Percentiles rank a stretch among this genome's conserved stretches.
These are phyloP conservation scores for Melastoma candidum DNA, from an alignment of 441 rosid genomes.

Conservation along the genomic window DNA sequence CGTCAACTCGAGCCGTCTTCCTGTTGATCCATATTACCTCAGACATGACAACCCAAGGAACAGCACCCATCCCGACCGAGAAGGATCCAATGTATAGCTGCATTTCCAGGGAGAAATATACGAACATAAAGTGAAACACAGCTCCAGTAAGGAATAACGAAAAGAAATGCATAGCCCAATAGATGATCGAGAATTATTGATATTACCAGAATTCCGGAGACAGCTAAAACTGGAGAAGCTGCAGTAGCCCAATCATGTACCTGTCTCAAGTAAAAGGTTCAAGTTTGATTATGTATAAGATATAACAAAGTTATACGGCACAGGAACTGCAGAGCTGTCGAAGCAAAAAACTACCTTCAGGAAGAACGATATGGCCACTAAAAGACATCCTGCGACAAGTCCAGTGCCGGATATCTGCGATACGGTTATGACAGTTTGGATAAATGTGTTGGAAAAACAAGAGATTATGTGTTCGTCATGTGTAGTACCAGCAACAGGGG, in stretches of 20 bases:
- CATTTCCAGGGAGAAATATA: conserved; percentile 1
- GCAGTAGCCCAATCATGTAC: conserved; percentile 49
- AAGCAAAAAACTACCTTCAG: conserved; percentile 36
- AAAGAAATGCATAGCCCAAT: not conserved
- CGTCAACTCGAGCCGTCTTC: too few relatives aligned
- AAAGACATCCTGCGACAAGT: conserved; percentile 52
- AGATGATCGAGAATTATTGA: not conserved
- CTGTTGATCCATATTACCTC: conserved; percentile 38
- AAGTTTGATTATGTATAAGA: not conserved
- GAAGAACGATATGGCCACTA: conserved; percentile 55
- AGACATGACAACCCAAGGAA: conserved; percentile 96
- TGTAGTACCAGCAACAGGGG: conserved; percentile 62
- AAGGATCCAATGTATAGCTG: conserved; percentile 76
- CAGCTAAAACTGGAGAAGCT: conserved; percentile 64
- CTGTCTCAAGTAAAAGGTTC: conserved; percentile 22
- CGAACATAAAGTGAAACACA: too few relatives aligned
- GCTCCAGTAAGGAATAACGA: not conserved
- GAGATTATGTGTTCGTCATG: not conserved
- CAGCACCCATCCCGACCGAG: conserved; percentile 90
- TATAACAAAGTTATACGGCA: not conserved
- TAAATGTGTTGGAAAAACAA: not conserved
- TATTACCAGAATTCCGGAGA: conserved; percentile 65
- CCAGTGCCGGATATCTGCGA: conserved; percentile 65
- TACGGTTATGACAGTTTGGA: conserved; percentile 4
- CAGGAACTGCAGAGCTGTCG: not conserved